Base-by-base conservation (phyloP, 2,329 filamentous ascomycete genomes). In the Monosporascus cannonballus region DNA sequence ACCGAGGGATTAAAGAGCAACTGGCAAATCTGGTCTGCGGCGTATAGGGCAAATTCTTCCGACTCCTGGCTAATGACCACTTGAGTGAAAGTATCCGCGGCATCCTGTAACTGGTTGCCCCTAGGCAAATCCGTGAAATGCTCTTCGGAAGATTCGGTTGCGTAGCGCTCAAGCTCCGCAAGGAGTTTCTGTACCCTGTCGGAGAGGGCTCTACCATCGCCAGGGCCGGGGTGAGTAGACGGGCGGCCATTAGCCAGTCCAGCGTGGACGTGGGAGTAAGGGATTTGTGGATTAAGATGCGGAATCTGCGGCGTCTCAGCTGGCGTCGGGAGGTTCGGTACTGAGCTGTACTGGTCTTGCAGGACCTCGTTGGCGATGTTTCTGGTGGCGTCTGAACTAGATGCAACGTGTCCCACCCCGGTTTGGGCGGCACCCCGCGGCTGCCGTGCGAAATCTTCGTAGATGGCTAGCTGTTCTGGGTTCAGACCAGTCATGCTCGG, bases 361-460 rank as follows among this genome's bases (percentile, higher is more conserved):
- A 87, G 72, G 11, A 85, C 76, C 54, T 86, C 83, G 54, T 85
- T 85, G 20, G 83, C 78, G 52, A 86, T 72, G 6, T 80, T 80
- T 53, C 83, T 74, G 1, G 80, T 84, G 5, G 81, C 75, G 62
- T 86, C 84, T 2, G 83, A 85, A 1, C 77, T 69, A 2, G 83
- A 81, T 11, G 81, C 72, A 17, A 74, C 75, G 59, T 86, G 83
- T 4, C 76, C 73, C 2, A 84, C 68, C 69, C 83, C 65, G 65
- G 77, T 66, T 73, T 84, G 69, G 56, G 78, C 60, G 65, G 77
- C 68, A 65, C 79, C 81, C 52, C 90, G 86, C 27, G 90, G 86
- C 67, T 96, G 90, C 52, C 91, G 81, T 9, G 90, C 90, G 69
- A 99, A 99, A 57, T 97, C 92, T 64, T 97, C 92, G 65, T 99